These are phyloP conservation scores for Saccharomyces uvarum DNA, from an alignment of 1,139 yeast species.

Conservation along the genomic window DNA sequence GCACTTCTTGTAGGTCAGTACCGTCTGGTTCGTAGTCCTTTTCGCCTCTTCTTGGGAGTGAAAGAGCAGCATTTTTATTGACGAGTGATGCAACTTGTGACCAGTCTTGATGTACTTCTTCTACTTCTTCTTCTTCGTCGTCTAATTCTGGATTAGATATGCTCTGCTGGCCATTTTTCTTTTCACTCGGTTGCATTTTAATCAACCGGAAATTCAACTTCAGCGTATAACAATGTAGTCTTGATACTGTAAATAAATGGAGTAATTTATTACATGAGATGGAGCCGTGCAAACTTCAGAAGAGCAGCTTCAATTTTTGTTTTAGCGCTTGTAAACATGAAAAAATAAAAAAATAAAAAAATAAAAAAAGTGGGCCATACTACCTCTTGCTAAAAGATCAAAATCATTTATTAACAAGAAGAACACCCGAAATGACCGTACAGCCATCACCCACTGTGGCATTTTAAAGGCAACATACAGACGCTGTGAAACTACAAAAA, in stretches of 20 bases:
- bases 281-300: no score
- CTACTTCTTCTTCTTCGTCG: constrained; percentile 35
- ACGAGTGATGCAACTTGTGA: constrained; percentile 31
- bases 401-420: no score
- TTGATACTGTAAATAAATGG: background rate
- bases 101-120: constrained; percentile 73
- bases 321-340: no score
- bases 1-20: constrained; percentile 48
- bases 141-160: background rate
- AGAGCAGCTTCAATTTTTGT: no score
- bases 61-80: constrained; percentile 23
- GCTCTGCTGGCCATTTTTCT: background rate
- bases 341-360: no score
- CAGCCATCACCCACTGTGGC: background rate
- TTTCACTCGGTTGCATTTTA: background rate
- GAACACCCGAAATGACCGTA: background rate
- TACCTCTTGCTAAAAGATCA: background rate
- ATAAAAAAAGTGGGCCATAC: background rate
- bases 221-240: background rate
- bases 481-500: background rate
- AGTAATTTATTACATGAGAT: background rate
- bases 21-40: constrained; percentile 87
- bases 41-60: constrained; percentile 64
- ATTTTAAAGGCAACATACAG: background rate
- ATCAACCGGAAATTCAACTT: background rate